These are phyloP conservation scores for Theileria sp. DNA, from an alignment of 169 alveolate genomes.

Conservation along the genomic window DNA sequence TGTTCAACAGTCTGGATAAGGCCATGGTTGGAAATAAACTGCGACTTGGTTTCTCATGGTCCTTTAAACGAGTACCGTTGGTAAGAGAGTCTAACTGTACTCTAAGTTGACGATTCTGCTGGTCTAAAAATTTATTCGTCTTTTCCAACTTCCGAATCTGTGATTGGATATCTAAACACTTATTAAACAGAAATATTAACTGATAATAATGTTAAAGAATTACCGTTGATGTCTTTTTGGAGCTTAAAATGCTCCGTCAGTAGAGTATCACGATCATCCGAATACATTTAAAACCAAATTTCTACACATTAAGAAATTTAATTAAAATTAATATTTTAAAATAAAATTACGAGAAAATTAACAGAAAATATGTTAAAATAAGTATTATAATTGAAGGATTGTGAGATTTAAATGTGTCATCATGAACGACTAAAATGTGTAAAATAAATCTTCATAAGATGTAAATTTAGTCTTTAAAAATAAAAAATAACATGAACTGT, in stretches of 20 bases:
- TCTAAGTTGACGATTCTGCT: constrained; percentile 24
- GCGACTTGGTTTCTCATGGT: neutral
- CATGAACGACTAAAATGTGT: neutral
- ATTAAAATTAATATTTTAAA: too few species aligned
- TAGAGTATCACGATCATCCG: neutral
- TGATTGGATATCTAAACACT: constrained; percentile 14
- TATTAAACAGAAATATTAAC: neutral
- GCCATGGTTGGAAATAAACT: neutral
- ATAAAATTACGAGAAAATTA: neutral
- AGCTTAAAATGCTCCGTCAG: neutral
- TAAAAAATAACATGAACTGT: neutral
- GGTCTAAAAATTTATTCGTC: constrained; percentile 36
- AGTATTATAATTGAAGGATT: too few species aligned
- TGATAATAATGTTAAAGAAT: neutral
- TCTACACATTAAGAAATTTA: neutral
- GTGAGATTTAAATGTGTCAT: neutral
- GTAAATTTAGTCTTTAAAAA: neutral
- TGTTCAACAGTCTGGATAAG: neutral
- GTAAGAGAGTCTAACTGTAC: constrained; percentile 12
- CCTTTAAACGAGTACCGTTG: neutral
- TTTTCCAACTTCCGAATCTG: constrained; percentile 32
- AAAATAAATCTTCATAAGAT: neutral
- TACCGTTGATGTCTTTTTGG: constrained; percentile 5
- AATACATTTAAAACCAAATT: neutral
- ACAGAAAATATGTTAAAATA: neutral